phyloP scores from a whole-genome alignment of 805 yeast species.

The Ogataea parapolymorpha region DNA sequence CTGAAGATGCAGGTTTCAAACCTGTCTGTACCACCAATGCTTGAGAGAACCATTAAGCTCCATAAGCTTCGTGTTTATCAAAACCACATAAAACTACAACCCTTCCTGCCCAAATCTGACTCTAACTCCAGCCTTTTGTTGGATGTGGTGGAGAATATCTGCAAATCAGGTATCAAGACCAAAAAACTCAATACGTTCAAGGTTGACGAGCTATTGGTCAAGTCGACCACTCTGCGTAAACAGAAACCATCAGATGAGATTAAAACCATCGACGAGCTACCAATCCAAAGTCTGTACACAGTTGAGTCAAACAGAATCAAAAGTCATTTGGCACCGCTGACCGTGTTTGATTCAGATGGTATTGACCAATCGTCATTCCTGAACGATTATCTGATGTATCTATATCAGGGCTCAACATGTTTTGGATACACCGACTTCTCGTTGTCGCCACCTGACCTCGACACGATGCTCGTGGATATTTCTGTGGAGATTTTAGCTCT shows the following conservation, averaged over 20 bases:
- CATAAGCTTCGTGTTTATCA: slow-evolving; percentile 33
- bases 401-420: slow-evolving; percentile 26
- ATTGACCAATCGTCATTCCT: slow-evolving; percentile 35
- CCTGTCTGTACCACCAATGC: slow-evolving; percentile 15
- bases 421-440: slow-evolving; percentile 36
- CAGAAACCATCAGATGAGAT: not conserved
- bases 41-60: slow-evolving; percentile 24
- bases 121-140: slow-evolving; percentile 31
- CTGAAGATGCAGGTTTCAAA: slow-evolving; percentile 23
- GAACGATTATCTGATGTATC: slow-evolving; percentile 38
- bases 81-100: slow-evolving; percentile 31
- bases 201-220: slow-evolving; percentile 33
- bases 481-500: slow-evolving; percentile 74
- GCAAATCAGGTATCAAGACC: slow-evolving; percentile 32
- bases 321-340: slow-evolving; percentile 25
- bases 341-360: slow-evolving; percentile 34
- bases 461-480: slow-evolving; percentile 62
- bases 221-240: slow-evolving; percentile 16
- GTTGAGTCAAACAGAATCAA: slow-evolving; percentile 32
- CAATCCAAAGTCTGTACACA: slow-evolving; percentile 24
- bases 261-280: slow-evolving; percentile 23
- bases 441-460: slow-evolving; percentile 39
- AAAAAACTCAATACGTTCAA: slow-evolving; percentile 35
- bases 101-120: slow-evolving; percentile 31
- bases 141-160: slow-evolving; percentile 33